Base-by-base conservation (phyloP, 257 asterid genomes). In the Solanum appendiculatum region DNA sequence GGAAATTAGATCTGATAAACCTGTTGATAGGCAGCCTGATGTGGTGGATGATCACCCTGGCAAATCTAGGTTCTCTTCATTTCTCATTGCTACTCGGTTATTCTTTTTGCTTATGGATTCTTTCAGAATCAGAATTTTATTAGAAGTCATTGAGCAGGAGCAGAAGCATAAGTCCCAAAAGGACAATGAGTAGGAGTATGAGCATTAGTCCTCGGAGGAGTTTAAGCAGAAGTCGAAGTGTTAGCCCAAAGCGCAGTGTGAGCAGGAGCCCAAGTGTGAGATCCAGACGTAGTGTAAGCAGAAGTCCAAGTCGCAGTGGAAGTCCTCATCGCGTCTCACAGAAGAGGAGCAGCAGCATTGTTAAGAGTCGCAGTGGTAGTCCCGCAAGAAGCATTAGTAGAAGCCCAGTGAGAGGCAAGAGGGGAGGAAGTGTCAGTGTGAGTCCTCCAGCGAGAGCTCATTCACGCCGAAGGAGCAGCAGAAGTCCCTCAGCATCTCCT, bases 121-220 rank as follows among this genome's bases (percentile, higher is more conserved):
- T 85, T 66, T 39, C 72, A 72, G 88, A 72, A 82, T 73, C 87
- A 81, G 85, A 86, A 60, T 92, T 89, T 88, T 69, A 91, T 78
- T 90, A 78, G 66, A 84, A 48, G 88, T 88, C 88, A 87, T 83
- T 87, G 88, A 78, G 88, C 97, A 96, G 99, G 96, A 95, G 98
- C 90, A 92, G 92, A 88, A 97, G 98, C 90, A 5, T 85, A 51
- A 95, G 96, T 89, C 98, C 93, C 84, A 91, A 87, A 86, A 91
- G 93, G 84, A 48, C 93, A 78, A 44, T 85, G 92, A 95, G 96
- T 86, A 94, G 93, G 95, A 97, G 99, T 90, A 94, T 94, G 98
- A 97, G 99, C 93, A 93, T 97, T 74, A 97, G 99, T 89, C 99
- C 99, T 23, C 92, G 84, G 86, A 89, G 93, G 89, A 90, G 88